These are phyloP conservation scores for Debaryomyces castellii DNA, from an alignment of 805 yeast genomes.

Conservation along the genomic window DNA sequence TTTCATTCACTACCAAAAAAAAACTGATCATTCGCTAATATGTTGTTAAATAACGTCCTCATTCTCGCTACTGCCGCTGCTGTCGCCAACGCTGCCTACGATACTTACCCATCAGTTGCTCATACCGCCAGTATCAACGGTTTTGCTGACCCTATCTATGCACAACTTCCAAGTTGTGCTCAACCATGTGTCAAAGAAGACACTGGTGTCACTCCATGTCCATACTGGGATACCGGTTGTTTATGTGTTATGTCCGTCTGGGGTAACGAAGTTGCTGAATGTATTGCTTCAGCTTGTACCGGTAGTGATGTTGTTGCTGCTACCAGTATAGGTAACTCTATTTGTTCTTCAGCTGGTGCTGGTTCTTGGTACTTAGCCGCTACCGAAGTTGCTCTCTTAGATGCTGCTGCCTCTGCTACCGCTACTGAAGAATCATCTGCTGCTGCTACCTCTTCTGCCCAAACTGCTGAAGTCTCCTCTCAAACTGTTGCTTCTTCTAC, in stretches of 20 bases:
- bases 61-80: constrained; percentile 11
- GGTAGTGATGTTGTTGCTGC: constrained; percentile 29
- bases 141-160: constrained; percentile 39
- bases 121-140: constrained; percentile 43
- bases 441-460: constrained; percentile 7
- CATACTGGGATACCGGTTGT: constrained; percentile 48
- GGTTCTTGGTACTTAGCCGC: constrained; percentile 28
- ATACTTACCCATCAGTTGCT: constrained; percentile 35
- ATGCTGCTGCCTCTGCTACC: constrained; percentile 22
- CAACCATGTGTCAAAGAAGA: constrained; percentile 29
- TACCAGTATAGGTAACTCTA: constrained; percentile 28
- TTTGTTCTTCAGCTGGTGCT: constrained; percentile 35
- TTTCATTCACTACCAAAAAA: background rate
- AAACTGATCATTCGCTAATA: constrained; percentile 1
- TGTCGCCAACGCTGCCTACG: constrained; percentile 23
- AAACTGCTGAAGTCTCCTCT: background rate
- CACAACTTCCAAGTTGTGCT: constrained; percentile 36
- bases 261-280: constrained; percentile 32
- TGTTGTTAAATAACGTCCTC: constrained; percentile 4
- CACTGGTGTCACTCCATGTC: constrained; percentile 41
- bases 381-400: constrained; percentile 21
- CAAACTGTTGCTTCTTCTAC: constrained; percentile 4
- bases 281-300: constrained; percentile 37
- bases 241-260: constrained; percentile 41
- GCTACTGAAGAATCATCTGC: constrained; percentile 9